Evolutionary conservation across 2,329 filamentous ascomycete genomes (phyloP).

Genomic region (Escovopsis sp.): DNA sequence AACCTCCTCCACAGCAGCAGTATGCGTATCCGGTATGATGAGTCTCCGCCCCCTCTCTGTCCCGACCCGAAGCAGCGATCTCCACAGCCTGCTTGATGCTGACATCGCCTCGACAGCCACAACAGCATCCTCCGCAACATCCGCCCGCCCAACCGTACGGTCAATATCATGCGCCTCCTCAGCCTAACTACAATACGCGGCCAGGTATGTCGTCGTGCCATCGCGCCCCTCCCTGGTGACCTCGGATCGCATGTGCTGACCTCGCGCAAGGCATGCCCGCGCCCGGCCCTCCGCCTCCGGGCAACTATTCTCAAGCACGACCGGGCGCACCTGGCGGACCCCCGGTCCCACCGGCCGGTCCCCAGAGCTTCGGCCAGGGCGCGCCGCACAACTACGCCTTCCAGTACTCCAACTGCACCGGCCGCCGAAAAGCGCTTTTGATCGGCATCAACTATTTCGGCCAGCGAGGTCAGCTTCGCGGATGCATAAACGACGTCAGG

Average conservation of each 20-base stretch:
- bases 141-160: slow-evolving; percentile 18
- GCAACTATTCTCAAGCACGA: slow-evolving; percentile 24
- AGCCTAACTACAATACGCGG: slow-evolving; percentile 32
- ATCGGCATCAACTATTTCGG: slow-evolving; percentile 97
- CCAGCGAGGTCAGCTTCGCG: slow-evolving; percentile 76
- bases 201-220: slow-evolving; percentile 20
- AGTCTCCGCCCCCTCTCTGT: neutral
- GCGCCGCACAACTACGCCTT: slow-evolving; percentile 71
- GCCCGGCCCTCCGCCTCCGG: slow-evolving; percentile 2
- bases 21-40: slow-evolving; percentile 23
- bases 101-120: slow-evolving; percentile 2
- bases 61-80: neutral
- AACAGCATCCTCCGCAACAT: slow-evolving; percentile 16
- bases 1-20: slow-evolving; percentile 26
- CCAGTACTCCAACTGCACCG: slow-evolving; percentile 85
- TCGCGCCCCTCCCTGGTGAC: neutral
- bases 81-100: neutral
- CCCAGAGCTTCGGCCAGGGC: slow-evolving; percentile 64
- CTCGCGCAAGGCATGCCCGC: slow-evolving; percentile 8
- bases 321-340: slow-evolving; percentile 22
- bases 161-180: slow-evolving; percentile 19
- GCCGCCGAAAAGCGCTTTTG: slow-evolving; percentile 72
- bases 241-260: slow-evolving; percentile 3
- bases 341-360: slow-evolving; percentile 42
- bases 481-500: slow-evolving; percentile 94